Conservation (phyloP, 306 rosid species). For the Quercus suber region DNA sequence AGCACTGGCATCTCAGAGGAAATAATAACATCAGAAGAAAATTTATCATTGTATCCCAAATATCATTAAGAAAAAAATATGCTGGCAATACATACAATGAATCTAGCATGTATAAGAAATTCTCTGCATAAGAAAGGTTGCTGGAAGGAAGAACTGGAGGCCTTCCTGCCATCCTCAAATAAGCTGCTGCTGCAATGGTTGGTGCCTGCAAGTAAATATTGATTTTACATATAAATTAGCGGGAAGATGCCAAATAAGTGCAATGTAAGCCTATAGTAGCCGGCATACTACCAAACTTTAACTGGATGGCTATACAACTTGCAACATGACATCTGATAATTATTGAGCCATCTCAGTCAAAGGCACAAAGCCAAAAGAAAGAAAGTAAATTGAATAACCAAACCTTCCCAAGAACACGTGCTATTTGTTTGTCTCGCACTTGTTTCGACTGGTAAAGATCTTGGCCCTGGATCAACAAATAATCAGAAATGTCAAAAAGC, state of each 20-base stretch:
- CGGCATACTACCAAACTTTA: not conserved
- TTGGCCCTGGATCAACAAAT: conserved; percentile 58
- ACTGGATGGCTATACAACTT: not conserved
- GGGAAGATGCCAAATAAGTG: conserved; percentile 7
- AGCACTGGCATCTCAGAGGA: not conserved
- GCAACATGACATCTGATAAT: conserved; percentile 5
- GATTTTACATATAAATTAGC: not conserved
- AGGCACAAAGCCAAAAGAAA: conserved; percentile 12
- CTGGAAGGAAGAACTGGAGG: conserved; percentile 88
- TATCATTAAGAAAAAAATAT: not conserved
- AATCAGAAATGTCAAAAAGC: not conserved
- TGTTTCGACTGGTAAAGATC: conserved; percentile 75
- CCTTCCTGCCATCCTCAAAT: conserved; percentile 82
- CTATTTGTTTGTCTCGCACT: conserved; percentile 89
- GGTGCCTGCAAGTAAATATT: conserved; percentile 55
- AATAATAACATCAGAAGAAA: not conserved
- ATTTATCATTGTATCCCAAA: not conserved
- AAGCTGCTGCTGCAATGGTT: conserved; percentile 83
- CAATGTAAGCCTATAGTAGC: conserved; percentile 10
- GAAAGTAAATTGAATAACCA: conserved; percentile 12
- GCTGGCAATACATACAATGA: conserved; percentile 55
- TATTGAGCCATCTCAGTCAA: conserved; percentile 8
- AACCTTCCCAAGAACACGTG: conserved; percentile 85
- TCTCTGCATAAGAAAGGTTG: conserved; percentile 76
- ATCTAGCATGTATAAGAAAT: conserved; percentile 91